Evolutionary conservation across 257 asterid genomes (phyloP), one percentile per base, ranked within the genome.

Genomic region (Ilex asprella): DNA sequence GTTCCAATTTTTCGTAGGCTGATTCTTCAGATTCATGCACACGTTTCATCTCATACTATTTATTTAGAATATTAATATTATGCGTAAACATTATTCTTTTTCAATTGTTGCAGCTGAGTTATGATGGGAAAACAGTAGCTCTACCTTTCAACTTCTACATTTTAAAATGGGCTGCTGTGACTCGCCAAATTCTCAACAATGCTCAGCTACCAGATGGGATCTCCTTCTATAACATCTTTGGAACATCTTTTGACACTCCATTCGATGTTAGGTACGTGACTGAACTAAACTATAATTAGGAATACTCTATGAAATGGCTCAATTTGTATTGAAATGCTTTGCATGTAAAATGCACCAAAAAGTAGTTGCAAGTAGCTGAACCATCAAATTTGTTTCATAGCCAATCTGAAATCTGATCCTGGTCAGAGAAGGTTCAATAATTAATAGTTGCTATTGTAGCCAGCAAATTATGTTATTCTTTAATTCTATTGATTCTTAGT

Each of bases 171-270:
- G 98, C 98, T 43, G 67, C 75, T 58, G 87, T 70, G 56, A 91
- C 98, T 52, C 86, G 90, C 16, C 68, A 86, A 76, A 60, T 88
- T 70, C 75, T 88, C 59, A 63, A 79, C 50, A 65, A 68, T 68
- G 75, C 84, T 68, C 81, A 76, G 65, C 76, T 91, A 31, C 98
- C 95, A 0, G 29, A 80, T 32, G 95, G 89, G n/a, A 71, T 88
- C 59, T 54, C 82, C 15, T 88, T 88, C 81, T 91, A 88, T 78
- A 91, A 77, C 87, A 84, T 91, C 67, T 88, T 84, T 10, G 98
- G 98, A 70, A 91, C 86, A 73, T 78, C 88, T 35, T 69, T 62
- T 39, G 98, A 86, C 73, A 91, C 95, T 2, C 96, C 98, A 56
- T 82, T 84, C 39, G 98, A 91, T 72, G 91, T 88, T 71, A 76